Evolutionary conservation across 148 eudicot species (phyloP), one percentile per base, ranked within the genome.

Genomic region (Amaranthus hypochondriacus): DNA sequence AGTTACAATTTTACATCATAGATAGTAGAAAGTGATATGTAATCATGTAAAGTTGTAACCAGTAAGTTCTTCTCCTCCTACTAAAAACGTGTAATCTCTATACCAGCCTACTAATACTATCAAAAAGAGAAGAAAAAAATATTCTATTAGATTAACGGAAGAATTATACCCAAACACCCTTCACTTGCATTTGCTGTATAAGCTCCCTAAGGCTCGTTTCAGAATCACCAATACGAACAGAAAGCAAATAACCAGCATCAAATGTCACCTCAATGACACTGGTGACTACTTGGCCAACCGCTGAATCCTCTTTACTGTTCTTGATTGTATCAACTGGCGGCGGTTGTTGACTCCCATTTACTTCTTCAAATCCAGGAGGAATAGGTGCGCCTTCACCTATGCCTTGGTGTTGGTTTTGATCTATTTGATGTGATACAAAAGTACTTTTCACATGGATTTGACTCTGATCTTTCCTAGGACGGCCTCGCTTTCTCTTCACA

Each of bases 171-270:
- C 90, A 96, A 60, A 90, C 86, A 61, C 96, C 96, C 87, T 96
- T 92, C 73, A 96, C 99, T 87, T 92, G 94, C 99, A 96, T 90
- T 83, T 92, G 96, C 77, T 96, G 99, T 80, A 96, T 87, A 73
- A 96, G 97, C 81, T 96, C 98, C 80, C 93, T 87, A 46, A 94
- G 81, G 75, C 69, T 83, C 49, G 84, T 82, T 18, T 77, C 80
- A 6, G 96, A 91, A 82, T 89, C 83, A 43, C 97, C 93, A 71
- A 94, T 82, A 64, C 82, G 81, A 69, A 84, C 84, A 7, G 86
- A 81, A 15, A 84, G 77, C 65, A 84, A 60, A 76, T 62, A 81
- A 15, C 86, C 86, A 7, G 80, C 86, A 69, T 78, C 84, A 51
- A 84, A 84, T 14, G 73, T 53, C 48, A 78, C 80, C 74, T 84